phyloP scores from a whole-genome alignment of 1,284 basidiomycete species.

The Tilletia setariae region DNA sequence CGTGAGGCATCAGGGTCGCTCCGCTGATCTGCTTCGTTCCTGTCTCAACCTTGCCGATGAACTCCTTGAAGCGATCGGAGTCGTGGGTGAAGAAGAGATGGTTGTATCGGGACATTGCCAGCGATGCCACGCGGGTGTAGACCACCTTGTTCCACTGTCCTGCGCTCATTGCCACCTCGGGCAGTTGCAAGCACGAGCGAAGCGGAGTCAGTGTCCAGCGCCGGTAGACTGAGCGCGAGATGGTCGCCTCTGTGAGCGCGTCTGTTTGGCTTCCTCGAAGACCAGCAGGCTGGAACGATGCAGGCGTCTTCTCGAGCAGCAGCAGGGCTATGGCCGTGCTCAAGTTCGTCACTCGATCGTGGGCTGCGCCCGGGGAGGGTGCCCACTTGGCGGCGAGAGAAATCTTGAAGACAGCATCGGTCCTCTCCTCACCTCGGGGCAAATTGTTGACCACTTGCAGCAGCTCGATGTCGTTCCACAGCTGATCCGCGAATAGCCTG shows the following conservation, averaged over 20 bases:
- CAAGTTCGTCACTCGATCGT: conserved; percentile 66
- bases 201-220: conserved; percentile 63
- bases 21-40: conserved; percentile 64
- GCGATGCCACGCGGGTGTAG: conserved; percentile 60
- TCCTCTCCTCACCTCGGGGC: conserved; percentile 49
- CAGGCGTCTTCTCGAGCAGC: conserved; percentile 54
- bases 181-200: conserved; percentile 58
- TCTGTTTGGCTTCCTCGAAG: neutral
- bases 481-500: conserved; percentile 62
- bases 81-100: conserved; percentile 64
- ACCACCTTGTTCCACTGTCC: conserved; percentile 53
- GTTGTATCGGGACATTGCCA: conserved; percentile 65
- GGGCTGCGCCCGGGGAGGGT: conserved; percentile 62
- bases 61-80: conserved; percentile 62
- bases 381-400: conserved; percentile 69
- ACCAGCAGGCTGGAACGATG: neutral
- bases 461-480: conserved; percentile 59
- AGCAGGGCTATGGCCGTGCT: conserved; percentile 64
- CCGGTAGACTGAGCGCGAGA: conserved; percentile 62
- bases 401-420: conserved; percentile 57
- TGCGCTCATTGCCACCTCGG: conserved; percentile 66
- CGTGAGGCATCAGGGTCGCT: conserved; percentile 65
- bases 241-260: conserved; percentile 44
- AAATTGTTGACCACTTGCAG: conserved; percentile 43
- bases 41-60: conserved; percentile 61